Evolutionary conservation across 108 stramenopile species (phyloP).

Genomic region (Pseudonitzschia pungens): DNA sequence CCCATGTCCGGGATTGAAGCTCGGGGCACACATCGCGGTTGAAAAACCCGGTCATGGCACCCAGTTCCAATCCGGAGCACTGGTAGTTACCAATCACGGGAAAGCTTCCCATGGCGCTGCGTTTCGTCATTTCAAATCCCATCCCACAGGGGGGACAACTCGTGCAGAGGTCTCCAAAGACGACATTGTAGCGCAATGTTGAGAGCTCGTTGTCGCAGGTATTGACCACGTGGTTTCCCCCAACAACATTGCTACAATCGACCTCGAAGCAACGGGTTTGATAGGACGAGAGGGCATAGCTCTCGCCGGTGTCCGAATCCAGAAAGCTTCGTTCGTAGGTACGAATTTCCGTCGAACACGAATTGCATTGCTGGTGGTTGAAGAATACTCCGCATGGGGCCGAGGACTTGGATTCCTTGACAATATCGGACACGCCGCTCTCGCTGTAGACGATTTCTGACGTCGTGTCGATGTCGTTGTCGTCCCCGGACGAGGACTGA

Average conservation of each 20-base stretch:
- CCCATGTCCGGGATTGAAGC: not conserved
- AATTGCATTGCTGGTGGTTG: not conserved
- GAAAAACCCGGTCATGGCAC: conserved; percentile 5
- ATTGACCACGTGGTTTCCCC: not conserved
- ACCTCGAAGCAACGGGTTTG: conserved; percentile 2
- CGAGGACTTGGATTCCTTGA: not conserved
- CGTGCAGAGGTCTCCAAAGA: conserved; percentile 15
- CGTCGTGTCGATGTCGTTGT: not conserved
- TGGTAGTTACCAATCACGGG: conserved; percentile 4
- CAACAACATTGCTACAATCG: not conserved
- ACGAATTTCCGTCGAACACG: not conserved
- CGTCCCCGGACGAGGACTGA: not conserved
- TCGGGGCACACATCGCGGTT: conserved; percentile 5
- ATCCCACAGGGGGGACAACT: conserved; percentile 12
- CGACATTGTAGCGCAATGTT: not conserved
- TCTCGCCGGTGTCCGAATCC: not conserved
- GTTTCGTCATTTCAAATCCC: not conserved
- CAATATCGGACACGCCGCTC: not conserved
- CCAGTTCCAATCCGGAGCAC: conserved; percentile 17
- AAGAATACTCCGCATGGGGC: not conserved
- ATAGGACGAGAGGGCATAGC: not conserved
- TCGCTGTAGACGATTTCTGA: not conserved
- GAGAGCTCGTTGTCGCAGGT: not conserved
- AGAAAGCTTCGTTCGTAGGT: not conserved
- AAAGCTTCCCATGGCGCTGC: not conserved